Conservation (phyloP, 345 rosid species). For the Salix udensis region DNA sequence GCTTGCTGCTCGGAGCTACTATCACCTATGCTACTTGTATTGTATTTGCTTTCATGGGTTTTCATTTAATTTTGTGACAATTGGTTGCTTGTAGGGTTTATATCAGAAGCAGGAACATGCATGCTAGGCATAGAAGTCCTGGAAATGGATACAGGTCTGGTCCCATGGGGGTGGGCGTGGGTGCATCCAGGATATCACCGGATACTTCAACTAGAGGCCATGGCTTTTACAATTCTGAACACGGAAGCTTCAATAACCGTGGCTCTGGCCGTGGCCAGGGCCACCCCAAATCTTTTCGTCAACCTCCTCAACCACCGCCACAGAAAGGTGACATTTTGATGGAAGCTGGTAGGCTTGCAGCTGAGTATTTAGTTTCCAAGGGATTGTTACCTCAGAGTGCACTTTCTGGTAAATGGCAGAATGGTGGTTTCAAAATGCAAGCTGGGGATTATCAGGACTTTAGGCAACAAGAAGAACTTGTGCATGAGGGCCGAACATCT, state of each 20-base stretch:
- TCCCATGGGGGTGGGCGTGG: slow-evolving; percentile 61
- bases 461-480: slow-evolving; percentile 58
- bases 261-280: slow-evolving; percentile 76
- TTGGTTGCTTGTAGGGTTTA: not conserved
- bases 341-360: slow-evolving; percentile 94
- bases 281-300: slow-evolving; percentile 55
- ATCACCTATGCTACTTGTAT: not conserved
- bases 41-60: not conserved
- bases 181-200: slow-evolving; percentile 53
- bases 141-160: slow-evolving; percentile 85
- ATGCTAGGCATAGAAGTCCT: slow-evolving; percentile 78
- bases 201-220: slow-evolving; percentile 72
- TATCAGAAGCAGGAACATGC: slow-evolving; percentile 45
- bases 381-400: slow-evolving; percentile 56
- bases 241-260: slow-evolving; percentile 61
- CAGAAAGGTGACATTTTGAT: slow-evolving; percentile 60
- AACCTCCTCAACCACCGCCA: slow-evolving; percentile 45
- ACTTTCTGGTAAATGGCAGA: slow-evolving; percentile 75
- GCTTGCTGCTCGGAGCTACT: not conserved
- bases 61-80: not conserved
- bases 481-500: slow-evolving; percentile 44
- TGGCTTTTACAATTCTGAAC: slow-evolving; percentile 68
- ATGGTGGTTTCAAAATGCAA: slow-evolving; percentile 60
- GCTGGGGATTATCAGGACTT: slow-evolving; percentile 50
- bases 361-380: slow-evolving; percentile 85